phyloP scores from a whole-genome alignment of 2,329 filamentous ascomycete species.

The Paramyrothecium sp. region DNA sequence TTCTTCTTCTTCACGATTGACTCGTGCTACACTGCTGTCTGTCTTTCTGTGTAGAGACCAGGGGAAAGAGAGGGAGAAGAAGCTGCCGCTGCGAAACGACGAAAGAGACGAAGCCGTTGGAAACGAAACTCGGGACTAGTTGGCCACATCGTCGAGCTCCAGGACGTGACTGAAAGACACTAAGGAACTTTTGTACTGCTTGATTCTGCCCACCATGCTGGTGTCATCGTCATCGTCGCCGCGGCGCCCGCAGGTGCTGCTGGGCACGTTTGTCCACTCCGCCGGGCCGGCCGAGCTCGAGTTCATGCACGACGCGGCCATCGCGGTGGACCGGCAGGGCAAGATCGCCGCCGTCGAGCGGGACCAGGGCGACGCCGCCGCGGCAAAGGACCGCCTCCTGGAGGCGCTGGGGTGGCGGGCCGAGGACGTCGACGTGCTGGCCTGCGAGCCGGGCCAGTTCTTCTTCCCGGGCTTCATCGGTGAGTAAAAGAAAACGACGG shows the following conservation, averaged over 20 bases:
- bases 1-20: no score
- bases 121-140: no score
- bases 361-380: constrained; percentile 27
- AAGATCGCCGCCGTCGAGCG: constrained; percentile 48
- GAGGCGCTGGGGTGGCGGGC: constrained; percentile 43
- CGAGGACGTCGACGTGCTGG: constrained; percentile 34
- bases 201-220: background rate
- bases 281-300: constrained; percentile 45
- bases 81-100: no score
- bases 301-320: constrained; percentile 47
- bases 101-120: no score
- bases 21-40: no score
- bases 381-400: constrained; percentile 30
- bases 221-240: background rate
- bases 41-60: no score
- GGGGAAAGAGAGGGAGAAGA: no score
- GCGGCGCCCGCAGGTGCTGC: constrained; percentile 37
- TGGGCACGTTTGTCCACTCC: constrained; percentile 56
- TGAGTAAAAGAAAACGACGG: constrained; percentile 33
- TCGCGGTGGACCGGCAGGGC: constrained; percentile 49
- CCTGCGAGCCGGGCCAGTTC: constrained; percentile 56
- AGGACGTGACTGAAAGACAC: background rate
- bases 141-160: background rate
- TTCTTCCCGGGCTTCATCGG: constrained; percentile 84
- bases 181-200: background rate